Evolutionary conservation across 768 basidiomycete genomes (phyloP), one percentile per base, ranked within the genome.

Genomic region (Hebeloma cylindrosporum): DNA sequence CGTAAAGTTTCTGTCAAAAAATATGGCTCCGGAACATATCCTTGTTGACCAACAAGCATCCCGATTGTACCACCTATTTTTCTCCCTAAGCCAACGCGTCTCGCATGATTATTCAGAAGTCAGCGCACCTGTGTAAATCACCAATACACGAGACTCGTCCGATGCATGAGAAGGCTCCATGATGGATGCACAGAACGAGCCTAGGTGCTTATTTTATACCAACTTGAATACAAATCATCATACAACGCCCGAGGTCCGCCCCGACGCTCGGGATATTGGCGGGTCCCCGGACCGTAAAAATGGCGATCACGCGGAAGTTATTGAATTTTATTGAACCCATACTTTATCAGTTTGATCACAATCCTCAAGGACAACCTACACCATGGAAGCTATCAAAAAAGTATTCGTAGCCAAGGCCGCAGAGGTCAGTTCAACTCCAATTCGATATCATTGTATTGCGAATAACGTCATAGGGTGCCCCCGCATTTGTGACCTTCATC

Each of bases 11-110:
- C 85, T 4, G 89, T 91, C 50, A 94, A 70, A 61, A 92, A 93
- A 55, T 84, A 85, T 0, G 90, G 90, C 58, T 93, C 92, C 9
- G 91, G 88, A 16, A 87, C 83, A 59, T 88, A 89, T 50, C 87
- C 86, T 48, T 80, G 77, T 25, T 82, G 71, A 25, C 84, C 82
- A 26, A 87, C 75, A 33, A 91, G 81, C 88, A 91, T 91, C 13
- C 88, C 89, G 53, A 94, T 92, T 0, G 92, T 94, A 11, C 92
- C 92, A 22, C 88, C 73, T 74, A 41, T 32, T 38, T 11, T 32
- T 25, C 14, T 38, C 27, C 26, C 45, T 20, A 32, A 16, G 31
- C 32, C 34, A 32, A 35, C 25, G 25, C 27, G n/a, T 36, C 21
- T 18, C 29, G 21, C 25, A 31, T 17, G 10, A 33, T 21, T 20